phyloP scores from a whole-genome alignment of 2,329 filamentous ascomycete species.

The Colletotrichum truncatum region DNA sequence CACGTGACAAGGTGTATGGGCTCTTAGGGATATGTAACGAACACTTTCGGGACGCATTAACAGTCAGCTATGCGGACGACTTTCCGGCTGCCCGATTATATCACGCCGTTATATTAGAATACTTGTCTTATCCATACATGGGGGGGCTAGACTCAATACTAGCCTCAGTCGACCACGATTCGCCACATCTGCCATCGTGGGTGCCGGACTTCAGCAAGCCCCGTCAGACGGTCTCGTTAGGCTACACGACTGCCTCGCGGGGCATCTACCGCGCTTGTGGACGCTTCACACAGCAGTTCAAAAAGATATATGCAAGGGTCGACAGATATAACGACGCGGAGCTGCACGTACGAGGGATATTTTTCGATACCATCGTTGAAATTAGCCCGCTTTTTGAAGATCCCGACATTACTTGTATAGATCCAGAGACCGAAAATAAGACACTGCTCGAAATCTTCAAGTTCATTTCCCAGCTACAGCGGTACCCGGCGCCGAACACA shows the following conservation, averaged over 20 bases:
- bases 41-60: not conserved
- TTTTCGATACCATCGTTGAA: not conserved
- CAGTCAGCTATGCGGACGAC: not conserved
- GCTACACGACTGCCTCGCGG: not conserved
- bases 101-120: not conserved
- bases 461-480: not conserved
- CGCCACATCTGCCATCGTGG: slow-evolving; percentile 12
- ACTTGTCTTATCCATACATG: not conserved
- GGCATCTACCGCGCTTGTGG: not conserved
- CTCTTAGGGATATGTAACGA: not conserved
- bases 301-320: not conserved
- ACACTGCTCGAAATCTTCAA: not conserved
- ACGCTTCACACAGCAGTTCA: not conserved
- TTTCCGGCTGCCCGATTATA: not conserved
- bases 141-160: not conserved
- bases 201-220: slow-evolving; percentile 19
- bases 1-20: slow-evolving; percentile 20
- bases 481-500: not conserved
- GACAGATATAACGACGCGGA: not conserved
- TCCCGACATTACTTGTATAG: slow-evolving; percentile 30
- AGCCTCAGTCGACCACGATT: slow-evolving; percentile 5
- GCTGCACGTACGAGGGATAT: not conserved
- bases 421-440: slow-evolving; percentile 36
- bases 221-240: not conserved
- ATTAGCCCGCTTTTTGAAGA: not conserved